Evolutionary conservation across 2,329 filamentous ascomycete species (phyloP).

Genomic region (Paecilomyces sp.): DNA sequence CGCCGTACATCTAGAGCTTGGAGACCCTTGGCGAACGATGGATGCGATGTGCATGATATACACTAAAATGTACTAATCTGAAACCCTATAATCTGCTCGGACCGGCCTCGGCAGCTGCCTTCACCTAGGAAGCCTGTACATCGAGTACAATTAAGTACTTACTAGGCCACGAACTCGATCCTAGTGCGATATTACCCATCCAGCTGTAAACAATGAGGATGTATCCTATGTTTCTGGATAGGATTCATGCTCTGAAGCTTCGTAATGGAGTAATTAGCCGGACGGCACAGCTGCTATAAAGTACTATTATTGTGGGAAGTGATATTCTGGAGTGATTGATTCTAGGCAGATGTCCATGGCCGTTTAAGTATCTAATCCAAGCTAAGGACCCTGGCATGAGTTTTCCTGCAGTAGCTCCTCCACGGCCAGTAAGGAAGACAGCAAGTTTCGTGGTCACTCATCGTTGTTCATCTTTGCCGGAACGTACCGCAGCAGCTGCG

Average conservation of each 20-base stretch:
- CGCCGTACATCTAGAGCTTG: constrained; percentile 3
- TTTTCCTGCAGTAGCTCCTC: not conserved
- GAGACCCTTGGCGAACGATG: not conserved
- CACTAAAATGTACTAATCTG: constrained; percentile 1
- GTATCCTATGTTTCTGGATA: not conserved
- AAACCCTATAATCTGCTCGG: not conserved
- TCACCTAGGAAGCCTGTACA: not conserved
- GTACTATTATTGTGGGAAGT: not conserved
- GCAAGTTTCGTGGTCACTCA: not conserved
- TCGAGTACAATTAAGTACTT: not conserved
- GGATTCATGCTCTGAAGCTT: not conserved
- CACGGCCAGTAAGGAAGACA: not conserved
- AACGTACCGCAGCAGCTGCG: not conserved
- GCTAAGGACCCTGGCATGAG: not conserved
- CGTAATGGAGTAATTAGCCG: not conserved
- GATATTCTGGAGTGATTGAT: not conserved
- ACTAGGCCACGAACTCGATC: not conserved
- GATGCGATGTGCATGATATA: not conserved
- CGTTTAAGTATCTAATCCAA: not conserved
- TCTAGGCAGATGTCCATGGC: not conserved
- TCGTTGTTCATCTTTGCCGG: not conserved
- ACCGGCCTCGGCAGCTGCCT: not conserved
- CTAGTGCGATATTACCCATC: not conserved
- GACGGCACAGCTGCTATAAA: not conserved
- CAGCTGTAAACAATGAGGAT: not conserved